Conservation (phyloP, 202 grass and related monocot genomes). For the Bolboschoenoplectus hybrid region DNA sequence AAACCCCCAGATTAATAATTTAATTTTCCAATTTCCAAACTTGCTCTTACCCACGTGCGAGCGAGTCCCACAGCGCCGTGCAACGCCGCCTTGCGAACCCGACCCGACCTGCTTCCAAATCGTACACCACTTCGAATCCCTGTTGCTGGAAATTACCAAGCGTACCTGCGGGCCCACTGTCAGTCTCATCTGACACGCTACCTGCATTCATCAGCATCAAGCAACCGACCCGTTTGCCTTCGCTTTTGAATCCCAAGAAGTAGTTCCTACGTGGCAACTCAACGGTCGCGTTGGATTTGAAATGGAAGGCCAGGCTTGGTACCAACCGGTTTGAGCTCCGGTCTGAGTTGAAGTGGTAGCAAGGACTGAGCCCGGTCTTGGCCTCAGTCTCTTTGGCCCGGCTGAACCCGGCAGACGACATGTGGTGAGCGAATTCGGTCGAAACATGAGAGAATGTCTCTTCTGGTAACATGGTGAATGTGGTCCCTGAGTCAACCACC, state of each 20-base stretch:
- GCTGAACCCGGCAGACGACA: slow-evolving; percentile 54
- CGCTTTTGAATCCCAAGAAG: slow-evolving; percentile 82
- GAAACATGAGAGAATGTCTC: slow-evolving; percentile 60
- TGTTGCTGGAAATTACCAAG: slow-evolving; percentile 98
- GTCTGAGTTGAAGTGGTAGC: slow-evolving; percentile 48
- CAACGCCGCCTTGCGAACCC: slow-evolving; percentile 85
- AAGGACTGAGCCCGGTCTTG: slow-evolving; percentile 59
- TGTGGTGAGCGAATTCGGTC: slow-evolving; percentile 56
- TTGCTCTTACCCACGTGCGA: slow-evolving; percentile 50
- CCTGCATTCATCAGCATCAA: slow-evolving; percentile 78
- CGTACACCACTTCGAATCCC: slow-evolving; percentile 92
- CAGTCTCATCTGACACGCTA: slow-evolving; percentile 39
- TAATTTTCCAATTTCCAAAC: slow-evolving; percentile 8
- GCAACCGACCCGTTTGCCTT: slow-evolving; percentile 55
- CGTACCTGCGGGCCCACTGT: slow-evolving; percentile 69
- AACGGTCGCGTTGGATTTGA: slow-evolving; percentile 71
- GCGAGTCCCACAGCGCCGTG: slow-evolving; percentile 70
- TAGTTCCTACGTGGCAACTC: slow-evolving; percentile 75
- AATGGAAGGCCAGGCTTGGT: slow-evolving; percentile 66
- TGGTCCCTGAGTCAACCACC: slow-evolving; percentile 92
- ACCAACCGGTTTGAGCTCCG: slow-evolving; percentile 43
- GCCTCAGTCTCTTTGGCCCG: slow-evolving; percentile 49
- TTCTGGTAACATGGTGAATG: slow-evolving; percentile 87
- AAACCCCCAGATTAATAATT: background rate
- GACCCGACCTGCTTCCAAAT: slow-evolving; percentile 67